These are phyloP conservation scores for Isatis tinctoria DNA, from an alignment of 345 rosid species.

Conservation along the genomic window DNA sequence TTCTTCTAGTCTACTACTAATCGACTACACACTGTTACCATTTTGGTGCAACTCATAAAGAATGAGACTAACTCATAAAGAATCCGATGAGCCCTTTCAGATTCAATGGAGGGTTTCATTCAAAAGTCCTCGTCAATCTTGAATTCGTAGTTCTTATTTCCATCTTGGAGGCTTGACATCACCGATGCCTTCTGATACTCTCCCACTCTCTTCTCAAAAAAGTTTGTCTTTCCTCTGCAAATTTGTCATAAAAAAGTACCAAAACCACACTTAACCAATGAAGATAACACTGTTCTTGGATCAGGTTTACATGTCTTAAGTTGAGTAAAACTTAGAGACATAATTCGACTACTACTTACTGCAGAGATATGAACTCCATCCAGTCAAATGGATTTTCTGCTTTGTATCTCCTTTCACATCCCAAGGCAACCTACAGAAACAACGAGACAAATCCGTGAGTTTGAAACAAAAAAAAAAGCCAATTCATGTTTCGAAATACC, in stretches of 20 bases:
- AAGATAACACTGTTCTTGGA: not conserved
- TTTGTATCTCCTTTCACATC: slow-evolving; percentile 57
- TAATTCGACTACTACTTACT: slow-evolving; percentile 47
- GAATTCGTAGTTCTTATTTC: slow-evolving; percentile 62
- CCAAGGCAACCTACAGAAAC: slow-evolving; percentile 59
- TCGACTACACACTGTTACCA: not conserved
- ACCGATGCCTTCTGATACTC: slow-evolving; percentile 92
- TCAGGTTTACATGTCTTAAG: not conserved
- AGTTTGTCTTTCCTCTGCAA: slow-evolving; percentile 77
- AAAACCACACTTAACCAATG: slow-evolving; percentile 2
- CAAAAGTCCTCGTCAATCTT: slow-evolving; percentile 73
- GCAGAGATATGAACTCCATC: slow-evolving; percentile 97
- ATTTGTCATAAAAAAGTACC: slow-evolving; percentile 11
- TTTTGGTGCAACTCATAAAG: not conserved
- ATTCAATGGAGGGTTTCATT: not conserved
- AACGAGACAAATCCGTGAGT: not conserved
- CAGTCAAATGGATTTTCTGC: slow-evolving; percentile 87
- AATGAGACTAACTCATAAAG: not conserved
- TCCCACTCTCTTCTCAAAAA: slow-evolving; percentile 88
- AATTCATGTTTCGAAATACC: not conserved
- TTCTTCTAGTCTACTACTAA: not conserved
- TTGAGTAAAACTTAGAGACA: not conserved
- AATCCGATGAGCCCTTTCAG: slow-evolving; percentile 14
- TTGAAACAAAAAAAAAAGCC: not conserved
- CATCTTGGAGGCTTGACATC: slow-evolving; percentile 68